Conservation (phyloP, 768 basidiomycete genomes). For the Tylopilus sp. region DNA sequence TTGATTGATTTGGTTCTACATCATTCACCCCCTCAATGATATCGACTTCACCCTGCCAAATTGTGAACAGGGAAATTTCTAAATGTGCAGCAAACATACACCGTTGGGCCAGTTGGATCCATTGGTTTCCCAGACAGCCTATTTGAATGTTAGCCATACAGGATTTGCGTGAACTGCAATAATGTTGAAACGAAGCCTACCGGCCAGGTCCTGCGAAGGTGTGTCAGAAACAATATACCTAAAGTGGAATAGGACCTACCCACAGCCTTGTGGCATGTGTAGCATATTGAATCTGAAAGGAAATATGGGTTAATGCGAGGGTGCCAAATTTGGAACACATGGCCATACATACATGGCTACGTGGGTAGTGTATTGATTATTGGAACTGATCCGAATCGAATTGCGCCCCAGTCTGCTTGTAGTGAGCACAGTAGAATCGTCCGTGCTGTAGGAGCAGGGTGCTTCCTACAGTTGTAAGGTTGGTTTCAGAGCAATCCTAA, state of each 20-base stretch:
- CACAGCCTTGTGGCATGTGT: conserved; percentile 38
- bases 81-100: conserved; percentile 10
- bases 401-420: conserved; percentile 33
- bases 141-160: conserved; percentile 8
- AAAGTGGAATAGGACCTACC: conserved; percentile 15
- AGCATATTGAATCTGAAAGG: conserved; percentile 29
- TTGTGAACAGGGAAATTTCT: background rate
- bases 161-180: background rate
- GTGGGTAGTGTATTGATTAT: too few relatives aligned
- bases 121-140: conserved; percentile 30
- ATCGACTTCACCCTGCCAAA: conserved; percentile 31
- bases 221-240: background rate
- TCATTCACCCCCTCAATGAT: conserved; percentile 48
- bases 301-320: background rate
- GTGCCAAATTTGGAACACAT: background rate
- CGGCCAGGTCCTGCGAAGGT: conserved; percentile 33
- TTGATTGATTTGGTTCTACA: conserved; percentile 45
- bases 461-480: too few relatives aligned
- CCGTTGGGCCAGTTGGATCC: conserved; percentile 24
- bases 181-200: conserved; percentile 14
- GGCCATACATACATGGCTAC: conserved; percentile 27
- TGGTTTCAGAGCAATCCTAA: too few relatives aligned
- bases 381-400: conserved; percentile 34
- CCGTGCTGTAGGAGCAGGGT: too few relatives aligned
- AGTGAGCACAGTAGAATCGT: conserved; percentile 29